These are phyloP conservation scores for Trichoderma endophyticum DNA, from an alignment of 2,329 filamentous ascomycete genomes.

Conservation along the genomic window DNA sequence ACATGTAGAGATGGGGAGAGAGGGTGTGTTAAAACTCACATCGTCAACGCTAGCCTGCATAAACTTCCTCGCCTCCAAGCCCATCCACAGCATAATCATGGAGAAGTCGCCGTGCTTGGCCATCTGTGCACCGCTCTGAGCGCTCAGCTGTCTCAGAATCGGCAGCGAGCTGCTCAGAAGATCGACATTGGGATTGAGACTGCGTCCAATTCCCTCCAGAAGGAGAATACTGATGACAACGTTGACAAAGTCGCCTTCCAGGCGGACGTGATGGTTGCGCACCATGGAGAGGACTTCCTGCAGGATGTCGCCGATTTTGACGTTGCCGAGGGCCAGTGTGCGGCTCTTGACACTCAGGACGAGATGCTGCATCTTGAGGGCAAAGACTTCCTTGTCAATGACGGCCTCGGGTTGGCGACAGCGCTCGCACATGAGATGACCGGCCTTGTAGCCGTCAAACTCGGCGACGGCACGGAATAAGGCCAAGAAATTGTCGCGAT, in stretches of 20 bases:
- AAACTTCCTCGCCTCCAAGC: slow-evolving; percentile 83
- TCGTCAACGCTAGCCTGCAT: slow-evolving; percentile 88
- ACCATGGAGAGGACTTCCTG: slow-evolving; percentile 92
- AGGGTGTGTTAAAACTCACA: slow-evolving; percentile 47
- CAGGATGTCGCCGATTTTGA: slow-evolving; percentile 94
- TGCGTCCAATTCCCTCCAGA: slow-evolving; percentile 89
- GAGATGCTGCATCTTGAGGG: slow-evolving; percentile 94
- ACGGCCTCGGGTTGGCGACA: slow-evolving; percentile 91
- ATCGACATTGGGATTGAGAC: slow-evolving; percentile 81
- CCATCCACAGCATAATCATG: slow-evolving; percentile 89
- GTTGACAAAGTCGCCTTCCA: slow-evolving; percentile 98
- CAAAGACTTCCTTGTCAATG: slow-evolving; percentile 84
- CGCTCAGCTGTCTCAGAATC: slow-evolving; percentile 82
- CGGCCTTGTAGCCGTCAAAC: slow-evolving; percentile 94
- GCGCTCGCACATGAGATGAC: slow-evolving; percentile 91
- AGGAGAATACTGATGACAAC: slow-evolving; percentile 93
- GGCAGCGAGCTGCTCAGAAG: slow-evolving; percentile 82
- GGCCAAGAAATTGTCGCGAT: slow-evolving; percentile 87
- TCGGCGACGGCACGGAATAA: slow-evolving; percentile 94
- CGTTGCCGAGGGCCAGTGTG: slow-evolving; percentile 86
- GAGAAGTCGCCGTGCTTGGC: slow-evolving; percentile 71
- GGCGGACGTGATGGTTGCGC: slow-evolving; percentile 81
- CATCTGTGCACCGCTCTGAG: slow-evolving; percentile 69
- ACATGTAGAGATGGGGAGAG: no score
- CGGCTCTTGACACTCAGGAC: slow-evolving; percentile 85